Conservation (phyloP, 179 eudicot species). For the Actinidia polygama region DNA sequence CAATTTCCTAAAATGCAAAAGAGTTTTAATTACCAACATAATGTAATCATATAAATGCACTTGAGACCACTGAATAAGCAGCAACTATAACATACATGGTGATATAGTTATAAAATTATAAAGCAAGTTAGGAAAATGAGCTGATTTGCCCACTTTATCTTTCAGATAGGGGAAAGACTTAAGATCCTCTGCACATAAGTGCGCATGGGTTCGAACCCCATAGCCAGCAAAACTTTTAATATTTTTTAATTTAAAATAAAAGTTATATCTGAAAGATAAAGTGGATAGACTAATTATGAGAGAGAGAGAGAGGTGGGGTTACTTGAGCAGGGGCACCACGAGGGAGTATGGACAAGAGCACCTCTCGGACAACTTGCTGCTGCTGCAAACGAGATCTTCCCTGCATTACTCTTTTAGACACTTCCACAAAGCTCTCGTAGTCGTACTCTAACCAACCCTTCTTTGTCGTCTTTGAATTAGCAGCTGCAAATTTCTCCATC, state of each 20-base stretch:
- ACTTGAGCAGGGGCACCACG: conserved; percentile 98
- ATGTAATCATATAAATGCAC: background rate
- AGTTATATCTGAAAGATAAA: background rate
- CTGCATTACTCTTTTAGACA: conserved; percentile 79
- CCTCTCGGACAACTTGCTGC: conserved; percentile 87
- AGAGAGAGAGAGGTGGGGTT: background rate
- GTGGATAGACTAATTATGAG: too few relatives aligned
- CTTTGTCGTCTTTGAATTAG: conserved; percentile 18
- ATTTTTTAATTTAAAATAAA: background rate
- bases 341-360: conserved; percentile 91
- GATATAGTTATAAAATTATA: background rate
- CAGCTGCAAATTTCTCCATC: conserved; percentile 73
- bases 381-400: conserved; percentile 80
- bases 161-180: conserved; percentile 99
- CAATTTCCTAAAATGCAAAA: conserved; percentile 76
- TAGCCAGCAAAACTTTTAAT: conserved; percentile 61
- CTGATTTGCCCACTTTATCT: conserved; percentile 99
- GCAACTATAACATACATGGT: background rate
- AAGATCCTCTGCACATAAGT: conserved; percentile 97
- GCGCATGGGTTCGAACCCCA: conserved; percentile 99
- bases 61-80: background rate
- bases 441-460: conserved; percentile 70
- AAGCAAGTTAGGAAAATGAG: background rate
- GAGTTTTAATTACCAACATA: background rate
- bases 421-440: conserved; percentile 87